Percentiles rank a stretch among this genome's conserved stretches.
These are phyloP conservation scores for Colletotrichum filicis DNA, from an alignment of 2,329 filamentous ascomycete species.

Conservation along the genomic window DNA sequence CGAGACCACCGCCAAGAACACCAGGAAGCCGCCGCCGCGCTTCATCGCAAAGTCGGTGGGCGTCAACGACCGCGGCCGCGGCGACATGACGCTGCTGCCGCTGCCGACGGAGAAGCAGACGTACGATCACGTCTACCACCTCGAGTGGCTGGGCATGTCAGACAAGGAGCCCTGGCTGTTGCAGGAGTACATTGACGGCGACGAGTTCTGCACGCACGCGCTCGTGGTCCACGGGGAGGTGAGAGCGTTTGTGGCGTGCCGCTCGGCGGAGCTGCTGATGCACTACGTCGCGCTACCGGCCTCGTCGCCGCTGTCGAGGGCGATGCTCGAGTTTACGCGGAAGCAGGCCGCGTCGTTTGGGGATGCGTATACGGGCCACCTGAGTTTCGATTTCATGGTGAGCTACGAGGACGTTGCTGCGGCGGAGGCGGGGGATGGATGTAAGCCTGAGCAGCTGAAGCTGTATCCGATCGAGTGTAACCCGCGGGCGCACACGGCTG, in stretches of 20 bases:
- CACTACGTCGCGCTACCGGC: slow-evolving; percentile 71
- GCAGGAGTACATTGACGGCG: slow-evolving; percentile 71
- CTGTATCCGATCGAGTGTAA: slow-evolving; percentile 79
- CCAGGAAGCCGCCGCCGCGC: slow-evolving; percentile 44
- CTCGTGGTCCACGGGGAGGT: slow-evolving; percentile 74
- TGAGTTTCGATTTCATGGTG: slow-evolving; percentile 78
- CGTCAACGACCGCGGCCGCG: slow-evolving; percentile 68
- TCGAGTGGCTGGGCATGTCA: slow-evolving; percentile 60
- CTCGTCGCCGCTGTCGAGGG: slow-evolving; percentile 62
- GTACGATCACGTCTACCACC: slow-evolving; percentile 60
- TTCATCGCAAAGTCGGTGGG: slow-evolving; percentile 77
- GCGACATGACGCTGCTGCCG: slow-evolving; percentile 74
- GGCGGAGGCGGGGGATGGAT: slow-evolving; percentile 45
- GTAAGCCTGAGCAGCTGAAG: slow-evolving; percentile 12
- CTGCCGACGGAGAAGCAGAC: slow-evolving; percentile 64
- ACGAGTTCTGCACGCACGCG: slow-evolving; percentile 78
- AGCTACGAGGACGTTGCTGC: slow-evolving; percentile 51
- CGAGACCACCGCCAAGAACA: slow-evolving; percentile 14
- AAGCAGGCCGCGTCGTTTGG: slow-evolving; percentile 63
- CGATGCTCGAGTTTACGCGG: slow-evolving; percentile 74
- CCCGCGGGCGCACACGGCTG: slow-evolving; percentile 75
- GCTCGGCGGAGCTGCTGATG: slow-evolving; percentile 71
- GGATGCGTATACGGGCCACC: slow-evolving; percentile 71
- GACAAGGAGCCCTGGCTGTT: slow-evolving; percentile 70
- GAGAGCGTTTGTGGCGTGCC: slow-evolving; percentile 74